Conservation (phyloP, 2,329 filamentous ascomycete genomes). For the Colletotrichum incanum region DNA sequence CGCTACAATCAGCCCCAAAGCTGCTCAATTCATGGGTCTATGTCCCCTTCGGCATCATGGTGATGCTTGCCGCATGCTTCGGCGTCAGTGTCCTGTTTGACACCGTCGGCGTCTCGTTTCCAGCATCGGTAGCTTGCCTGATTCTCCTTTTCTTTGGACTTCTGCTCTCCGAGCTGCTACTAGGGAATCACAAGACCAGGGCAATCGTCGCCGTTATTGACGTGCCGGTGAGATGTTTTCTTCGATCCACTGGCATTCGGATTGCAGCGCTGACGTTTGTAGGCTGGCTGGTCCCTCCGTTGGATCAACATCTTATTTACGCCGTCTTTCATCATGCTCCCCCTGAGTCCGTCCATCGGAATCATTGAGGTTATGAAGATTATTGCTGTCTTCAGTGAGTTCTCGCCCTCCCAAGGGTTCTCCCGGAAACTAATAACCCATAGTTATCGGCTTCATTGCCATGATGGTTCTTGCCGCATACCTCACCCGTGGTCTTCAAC, state of each 20-base stretch:
- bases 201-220: constrained; percentile 66
- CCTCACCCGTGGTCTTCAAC: constrained; percentile 68
- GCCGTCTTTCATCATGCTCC: constrained; percentile 72
- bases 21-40: constrained; percentile 63
- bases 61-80: constrained; percentile 60
- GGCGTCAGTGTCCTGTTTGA: constrained; percentile 61
- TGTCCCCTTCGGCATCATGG: constrained; percentile 62
- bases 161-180: constrained; percentile 60
- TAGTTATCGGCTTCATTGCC: constrained; percentile 69
- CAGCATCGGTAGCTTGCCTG: constrained; percentile 72
- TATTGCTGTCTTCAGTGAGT: constrained; percentile 71
- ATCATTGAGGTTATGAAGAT: constrained; percentile 71
- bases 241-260: fast-evolving
- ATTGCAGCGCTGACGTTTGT: constrained; percentile 20
- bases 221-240: constrained; percentile 62
- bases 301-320: constrained; percentile 74
- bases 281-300: constrained; percentile 71
- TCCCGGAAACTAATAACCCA: neutral
- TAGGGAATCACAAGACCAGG: constrained; percentile 66
- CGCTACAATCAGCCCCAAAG: constrained; percentile 43
- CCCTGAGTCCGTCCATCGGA: constrained; percentile 69
- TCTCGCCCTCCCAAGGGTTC: fast-evolving
- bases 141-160: constrained; percentile 68
- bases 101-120: constrained; percentile 68
- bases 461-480: constrained; percentile 69